A percentile compares a stretch with the other conserved stretches of the same genome.
Evolutionary conservation across 2,329 filamentous ascomycete genomes (phyloP).

Genomic region (Claviceps fusiformis): DNA sequence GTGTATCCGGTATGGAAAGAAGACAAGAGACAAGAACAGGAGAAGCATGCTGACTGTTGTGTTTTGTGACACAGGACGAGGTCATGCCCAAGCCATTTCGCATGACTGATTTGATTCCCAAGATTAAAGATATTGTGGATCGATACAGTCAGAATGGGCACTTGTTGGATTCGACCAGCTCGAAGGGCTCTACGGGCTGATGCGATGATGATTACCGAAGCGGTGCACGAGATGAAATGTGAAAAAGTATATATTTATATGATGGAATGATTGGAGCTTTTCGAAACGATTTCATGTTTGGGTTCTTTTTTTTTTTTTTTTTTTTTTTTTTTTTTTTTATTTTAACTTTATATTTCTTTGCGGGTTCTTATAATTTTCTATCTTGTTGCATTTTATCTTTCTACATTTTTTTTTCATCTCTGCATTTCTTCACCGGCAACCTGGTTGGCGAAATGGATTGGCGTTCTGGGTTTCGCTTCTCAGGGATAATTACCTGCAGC

Average conservation of each 20-base stretch:
- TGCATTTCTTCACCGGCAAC: not conserved
- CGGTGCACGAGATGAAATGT: not conserved
- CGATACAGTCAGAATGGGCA: not conserved
- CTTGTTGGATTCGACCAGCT: no score
- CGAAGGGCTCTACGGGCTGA: not conserved
- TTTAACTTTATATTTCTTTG: no score
- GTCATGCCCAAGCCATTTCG: slow-evolving; percentile 6
- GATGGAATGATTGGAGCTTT: no score
- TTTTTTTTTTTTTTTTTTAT: no score
- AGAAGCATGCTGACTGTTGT: no score
- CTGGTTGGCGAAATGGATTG: not conserved
- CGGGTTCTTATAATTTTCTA: no score
- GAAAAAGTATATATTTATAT: not conserved
- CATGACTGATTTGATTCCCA: slow-evolving; percentile 4
- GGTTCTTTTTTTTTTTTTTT: no score
- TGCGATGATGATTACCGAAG: no score
- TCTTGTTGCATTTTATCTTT: not conserved
- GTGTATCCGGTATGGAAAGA: slow-evolving; percentile 14
- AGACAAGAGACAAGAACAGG: no score
- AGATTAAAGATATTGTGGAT: slow-evolving; percentile 5
- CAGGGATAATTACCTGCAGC: no score
- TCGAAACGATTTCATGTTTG: no score
- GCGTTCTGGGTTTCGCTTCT: not conserved
- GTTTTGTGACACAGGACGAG: slow-evolving; percentile 1
- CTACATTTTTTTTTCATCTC: not conserved